Evolutionary conservation across 805 yeast species (phyloP).

Genomic region (Torulaspora delbrueckii): DNA sequence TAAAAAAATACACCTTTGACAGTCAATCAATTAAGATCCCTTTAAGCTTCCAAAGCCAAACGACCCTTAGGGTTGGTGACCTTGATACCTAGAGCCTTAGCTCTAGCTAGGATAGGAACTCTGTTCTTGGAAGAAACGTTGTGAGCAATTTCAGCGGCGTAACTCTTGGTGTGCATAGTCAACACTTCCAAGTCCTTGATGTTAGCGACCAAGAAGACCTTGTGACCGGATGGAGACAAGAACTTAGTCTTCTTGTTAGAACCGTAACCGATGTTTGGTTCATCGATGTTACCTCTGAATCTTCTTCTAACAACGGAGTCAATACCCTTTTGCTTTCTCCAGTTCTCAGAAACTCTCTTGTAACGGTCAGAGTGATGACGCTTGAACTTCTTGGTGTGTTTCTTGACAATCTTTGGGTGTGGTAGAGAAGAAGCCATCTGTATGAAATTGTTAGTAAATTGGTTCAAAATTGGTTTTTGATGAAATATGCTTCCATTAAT

Average conservation of each 20-base stretch:
- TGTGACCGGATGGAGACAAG: conserved; percentile 97
- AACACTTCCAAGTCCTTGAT: conserved; percentile 88
- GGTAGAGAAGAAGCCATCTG: conserved; percentile 95
- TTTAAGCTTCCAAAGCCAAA: conserved; percentile 94
- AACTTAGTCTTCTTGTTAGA: conserved; percentile 98
- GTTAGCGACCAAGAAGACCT: conserved; percentile 91
- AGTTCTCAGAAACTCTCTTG: conserved; percentile 95
- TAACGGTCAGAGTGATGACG: conserved; percentile 99
- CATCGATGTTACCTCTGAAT: conserved; percentile 98
- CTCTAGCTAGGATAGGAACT: conserved; percentile 91
- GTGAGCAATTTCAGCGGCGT: conserved; percentile 99
- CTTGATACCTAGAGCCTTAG: conserved; percentile 97
- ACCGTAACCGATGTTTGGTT: conserved; percentile 99
- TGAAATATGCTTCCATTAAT: neutral
- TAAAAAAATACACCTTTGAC: conserved; percentile 7
- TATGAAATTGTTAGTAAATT: conserved; percentile 5
- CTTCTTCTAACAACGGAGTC: conserved; percentile 99
- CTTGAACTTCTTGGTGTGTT: conserved; percentile 98
- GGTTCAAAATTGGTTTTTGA: neutral
- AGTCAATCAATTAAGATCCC: conserved; percentile 6
- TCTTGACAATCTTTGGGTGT: conserved; percentile 99
- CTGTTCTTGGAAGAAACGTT: conserved; percentile 98
- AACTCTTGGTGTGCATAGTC: conserved; percentile 94
- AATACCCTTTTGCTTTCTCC: conserved; percentile 99
- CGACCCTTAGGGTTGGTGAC: conserved; percentile 99